phyloP scores from a whole-genome alignment of 73 alveolate species.

The Diophrys appendiculata region DNA sequence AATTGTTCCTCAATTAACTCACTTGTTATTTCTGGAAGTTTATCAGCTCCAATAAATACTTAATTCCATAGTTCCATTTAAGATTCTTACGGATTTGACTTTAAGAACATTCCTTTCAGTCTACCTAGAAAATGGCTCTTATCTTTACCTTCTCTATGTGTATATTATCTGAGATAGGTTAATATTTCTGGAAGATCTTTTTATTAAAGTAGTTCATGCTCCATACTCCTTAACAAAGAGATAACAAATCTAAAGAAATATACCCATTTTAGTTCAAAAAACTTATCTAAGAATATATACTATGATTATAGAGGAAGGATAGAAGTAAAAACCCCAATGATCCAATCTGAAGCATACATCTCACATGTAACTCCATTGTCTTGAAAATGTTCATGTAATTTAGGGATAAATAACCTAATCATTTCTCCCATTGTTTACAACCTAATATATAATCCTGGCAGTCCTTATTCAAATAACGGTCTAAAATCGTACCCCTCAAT shows the following conservation, averaged over 20 bases:
- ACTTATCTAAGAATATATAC: conserved; percentile 47
- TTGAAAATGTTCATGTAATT: conserved; percentile 49
- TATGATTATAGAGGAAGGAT: conserved; percentile 53
- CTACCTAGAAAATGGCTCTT: not conserved
- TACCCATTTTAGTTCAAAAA: conserved; percentile 56
- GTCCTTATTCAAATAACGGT: conserved; percentile 32
- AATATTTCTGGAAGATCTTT: conserved; percentile 20
- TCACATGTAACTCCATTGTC: conserved; percentile 48
- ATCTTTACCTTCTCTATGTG: not conserved
- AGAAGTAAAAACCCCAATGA: conserved; percentile 65
- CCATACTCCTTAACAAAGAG: conserved; percentile 10
- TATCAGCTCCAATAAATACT: not conserved
- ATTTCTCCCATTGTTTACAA: conserved; percentile 47
- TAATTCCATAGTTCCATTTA: not conserved
- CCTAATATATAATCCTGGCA: conserved; percentile 69
- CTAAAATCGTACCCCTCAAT: conserved; percentile 78
- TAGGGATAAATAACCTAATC: conserved; percentile 35
- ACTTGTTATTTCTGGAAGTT: not conserved
- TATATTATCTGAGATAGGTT: not conserved
- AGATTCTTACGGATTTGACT: not conserved
- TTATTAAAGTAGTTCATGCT: conserved; percentile 9
- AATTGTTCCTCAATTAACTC: too few relatives aligned
- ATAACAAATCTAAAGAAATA: conserved; percentile 34
- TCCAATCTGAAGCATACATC: conserved; percentile 77
- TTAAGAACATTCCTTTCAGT: not conserved